These are phyloP conservation scores for Trichoderma polysporum DNA, from an alignment of 2,329 filamentous ascomycete genomes.

Conservation along the genomic window DNA sequence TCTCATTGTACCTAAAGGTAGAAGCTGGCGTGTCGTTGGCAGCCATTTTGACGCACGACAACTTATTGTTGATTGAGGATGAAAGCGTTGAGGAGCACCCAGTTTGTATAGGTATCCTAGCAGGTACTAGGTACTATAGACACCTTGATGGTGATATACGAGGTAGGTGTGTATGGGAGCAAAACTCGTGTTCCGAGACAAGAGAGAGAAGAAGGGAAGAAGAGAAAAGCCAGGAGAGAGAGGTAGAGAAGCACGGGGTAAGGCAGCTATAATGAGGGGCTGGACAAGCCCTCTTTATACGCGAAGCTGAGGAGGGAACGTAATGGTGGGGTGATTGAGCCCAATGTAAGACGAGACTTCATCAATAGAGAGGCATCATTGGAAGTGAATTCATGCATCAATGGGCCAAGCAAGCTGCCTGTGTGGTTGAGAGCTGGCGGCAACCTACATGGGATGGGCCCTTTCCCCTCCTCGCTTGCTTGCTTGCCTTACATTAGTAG, in stretches of 20 bases:
- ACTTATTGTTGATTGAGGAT: background rate
- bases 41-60: conserved; percentile 37
- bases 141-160: background rate
- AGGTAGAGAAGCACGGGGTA: background rate
- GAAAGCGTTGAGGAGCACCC: background rate
- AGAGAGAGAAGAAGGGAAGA: background rate
- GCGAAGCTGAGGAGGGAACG: conserved; percentile 1
- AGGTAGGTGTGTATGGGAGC: background rate
- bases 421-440: conserved; percentile 3
- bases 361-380: background rate
- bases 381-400: background rate
- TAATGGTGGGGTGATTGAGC: conserved; percentile 14
- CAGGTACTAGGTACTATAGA: background rate
- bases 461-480: background rate
- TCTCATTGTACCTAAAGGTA: conserved; percentile 56
- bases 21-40: conserved; percentile 44
- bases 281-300: conserved; percentile 7
- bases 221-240: background rate
- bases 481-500: background rate
- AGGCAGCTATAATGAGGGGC: background rate
- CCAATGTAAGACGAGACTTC: conserved; percentile 6
- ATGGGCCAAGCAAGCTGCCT: background rate
- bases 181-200: background rate
- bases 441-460: background rate
- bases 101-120: background rate